These are phyloP conservation scores for Helicostylum pulchrum DNA, from an alignment of 192 early-diverging fungal species.

Conservation along the genomic window DNA sequence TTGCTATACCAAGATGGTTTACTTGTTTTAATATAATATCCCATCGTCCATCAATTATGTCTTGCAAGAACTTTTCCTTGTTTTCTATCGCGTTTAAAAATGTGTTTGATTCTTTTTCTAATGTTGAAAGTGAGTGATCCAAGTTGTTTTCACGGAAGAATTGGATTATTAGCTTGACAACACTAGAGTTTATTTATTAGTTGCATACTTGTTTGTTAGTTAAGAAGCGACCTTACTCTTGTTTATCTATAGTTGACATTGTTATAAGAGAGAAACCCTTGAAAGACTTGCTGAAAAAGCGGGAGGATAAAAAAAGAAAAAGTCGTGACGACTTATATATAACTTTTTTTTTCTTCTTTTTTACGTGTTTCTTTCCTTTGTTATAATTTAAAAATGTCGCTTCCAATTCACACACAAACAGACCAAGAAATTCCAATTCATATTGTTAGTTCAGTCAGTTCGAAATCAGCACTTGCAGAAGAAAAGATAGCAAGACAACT, in stretches of 20 bases:
- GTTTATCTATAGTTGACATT: constrained; percentile 10
- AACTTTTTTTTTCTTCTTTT: constrained; percentile 17
- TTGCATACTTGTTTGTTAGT: background rate
- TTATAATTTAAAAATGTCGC: background rate
- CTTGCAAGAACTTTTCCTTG: constrained; percentile 63
- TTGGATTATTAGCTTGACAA: constrained; percentile 88
- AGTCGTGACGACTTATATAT: background rate
- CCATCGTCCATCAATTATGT: constrained; percentile 83
- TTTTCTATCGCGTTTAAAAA: constrained; percentile 86
- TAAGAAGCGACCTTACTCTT: background rate
- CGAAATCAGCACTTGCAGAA: constrained; percentile 34
- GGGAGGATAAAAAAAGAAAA: background rate
- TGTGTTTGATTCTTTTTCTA: constrained; percentile 82
- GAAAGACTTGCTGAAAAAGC: background rate
- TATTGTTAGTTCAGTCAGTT: constrained; percentile 35
- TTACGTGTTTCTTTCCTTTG: constrained; percentile 6
- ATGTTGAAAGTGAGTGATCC: constrained; percentile 63
- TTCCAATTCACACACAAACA: constrained; percentile 8
- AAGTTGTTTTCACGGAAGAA: constrained; percentile 93
- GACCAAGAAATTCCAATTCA: constrained; percentile 46
- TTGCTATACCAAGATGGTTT: constrained; percentile 62
- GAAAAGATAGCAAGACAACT: constrained; percentile 23
- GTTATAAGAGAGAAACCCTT: background rate
- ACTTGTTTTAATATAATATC: constrained; percentile 77
- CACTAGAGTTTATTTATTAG: constrained; percentile 38